Base-by-base conservation (phyloP, 2,329 filamentous ascomycete genomes). In the Alternaria hordeiaustralica region DNA sequence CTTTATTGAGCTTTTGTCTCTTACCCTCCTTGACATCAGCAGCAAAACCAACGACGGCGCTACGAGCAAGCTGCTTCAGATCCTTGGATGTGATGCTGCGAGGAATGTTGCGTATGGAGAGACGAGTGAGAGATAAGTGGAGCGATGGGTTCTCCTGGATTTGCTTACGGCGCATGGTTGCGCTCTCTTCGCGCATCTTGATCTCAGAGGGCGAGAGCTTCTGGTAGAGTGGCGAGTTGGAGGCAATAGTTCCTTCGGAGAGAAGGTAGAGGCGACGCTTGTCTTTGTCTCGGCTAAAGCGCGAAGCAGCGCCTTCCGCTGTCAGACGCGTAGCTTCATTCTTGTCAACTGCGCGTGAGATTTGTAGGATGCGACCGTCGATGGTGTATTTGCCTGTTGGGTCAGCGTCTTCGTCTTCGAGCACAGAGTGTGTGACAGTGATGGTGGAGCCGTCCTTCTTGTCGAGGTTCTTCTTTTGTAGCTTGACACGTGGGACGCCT, bases 21-120 rank as follows among this genome's bases (percentile, higher is more conserved):
- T 86, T 86, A 13, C 92, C 93, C 26, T 85, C 86, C 78, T 94
- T 97, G 69, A 95, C 93, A 73, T 99, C 96, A 65, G 86, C 91
- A 44, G 96, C 94, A 75, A 99, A 99, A 1, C 93, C 94, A 53
- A 98, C 96, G 12, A 97, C 88, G n/a, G 93, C 96, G 79, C 96
- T 88, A 68, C 96, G 89, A 11, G 96, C 96, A 49, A 99, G 87
- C 45, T 92, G 90, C 79, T 99, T 99, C 55, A 99, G 86, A 58
- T 93, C 92, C 80, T 97, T 98, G 23, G 92, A 92, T 23, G 87
- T 90, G 67, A 97, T 85, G 75, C 90, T 89, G 66, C 92, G 89
- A 3, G 96, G 96, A 6, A 99, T 87, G 77, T 99, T 99, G 71
- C 96, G 92, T 60, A 99, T 84, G 1, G 95, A 95, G 30, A 99